Evolutionary conservation across 441 rosid genomes (phyloP).

Genomic region (Pelargonium exstipulatum): DNA sequence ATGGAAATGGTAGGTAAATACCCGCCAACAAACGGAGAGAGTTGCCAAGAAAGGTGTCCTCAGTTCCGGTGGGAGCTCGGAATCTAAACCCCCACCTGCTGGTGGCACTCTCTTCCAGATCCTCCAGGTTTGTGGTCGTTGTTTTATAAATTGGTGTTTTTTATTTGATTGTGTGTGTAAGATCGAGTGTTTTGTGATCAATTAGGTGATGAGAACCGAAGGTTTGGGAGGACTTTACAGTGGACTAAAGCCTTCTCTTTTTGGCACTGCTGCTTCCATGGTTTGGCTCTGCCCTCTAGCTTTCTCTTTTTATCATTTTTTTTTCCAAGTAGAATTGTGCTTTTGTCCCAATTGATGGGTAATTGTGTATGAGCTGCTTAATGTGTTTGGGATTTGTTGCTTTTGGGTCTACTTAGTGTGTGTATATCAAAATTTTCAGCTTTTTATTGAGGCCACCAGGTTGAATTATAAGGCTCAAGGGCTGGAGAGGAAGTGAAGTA

Average conservation of each 20-base stretch:
- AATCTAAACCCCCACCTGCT: conserved; percentile 19
- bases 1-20: conserved; percentile 40
- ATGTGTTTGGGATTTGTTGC: neutral
- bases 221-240: conserved; percentile 70
- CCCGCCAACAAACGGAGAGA: conserved; percentile 67
- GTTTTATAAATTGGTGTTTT: neutral
- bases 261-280: conserved; percentile 69
- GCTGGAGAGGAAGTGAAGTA: neutral
- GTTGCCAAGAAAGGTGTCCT: conserved; percentile 33
- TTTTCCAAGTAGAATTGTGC: neutral
- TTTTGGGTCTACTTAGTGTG: neutral
- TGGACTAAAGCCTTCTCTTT: conserved; percentile 60
- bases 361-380: no score
- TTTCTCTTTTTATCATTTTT: neutral
- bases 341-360: neutral
- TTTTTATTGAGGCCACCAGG: neutral
- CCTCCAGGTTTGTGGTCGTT: conserved; percentile 28
- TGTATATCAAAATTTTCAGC: neutral
- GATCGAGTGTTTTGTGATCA: neutral
- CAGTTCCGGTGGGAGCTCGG: conserved; percentile 8
- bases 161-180: neutral
- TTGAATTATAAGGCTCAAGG: neutral
- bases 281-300: conserved; percentile 19
- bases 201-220: conserved; percentile 42
- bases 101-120: conserved; percentile 41